Evolutionary conservation across 768 basidiomycete species (phyloP).

Genomic region (Krasilnikovozyma curviuscula): DNA sequence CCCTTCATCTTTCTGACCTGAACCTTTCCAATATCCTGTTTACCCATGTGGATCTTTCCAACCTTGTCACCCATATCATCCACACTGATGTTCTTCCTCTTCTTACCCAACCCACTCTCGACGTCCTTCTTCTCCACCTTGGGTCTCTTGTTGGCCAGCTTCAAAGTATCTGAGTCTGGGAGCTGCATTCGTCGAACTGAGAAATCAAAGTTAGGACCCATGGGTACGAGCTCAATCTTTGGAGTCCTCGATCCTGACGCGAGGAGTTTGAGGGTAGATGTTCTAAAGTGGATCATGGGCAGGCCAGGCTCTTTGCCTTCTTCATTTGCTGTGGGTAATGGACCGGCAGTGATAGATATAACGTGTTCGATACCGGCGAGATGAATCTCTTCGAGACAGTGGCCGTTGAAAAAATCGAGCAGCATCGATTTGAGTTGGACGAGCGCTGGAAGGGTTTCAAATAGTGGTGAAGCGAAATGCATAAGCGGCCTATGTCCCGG

Average conservation of each 20-base stretch:
- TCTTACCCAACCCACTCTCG: conserved; percentile 58
- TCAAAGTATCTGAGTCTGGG: conserved; percentile 60
- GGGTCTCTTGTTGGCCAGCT: conserved; percentile 58
- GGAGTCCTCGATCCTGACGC: conserved; percentile 59
- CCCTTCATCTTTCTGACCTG: conserved; percentile 97
- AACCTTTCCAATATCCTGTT: conserved; percentile 67
- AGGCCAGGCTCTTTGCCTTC: conserved; percentile 27
- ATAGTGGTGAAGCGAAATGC: conserved; percentile 88
- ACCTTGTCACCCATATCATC: conserved; percentile 96
- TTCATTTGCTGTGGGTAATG: conserved; percentile 30
- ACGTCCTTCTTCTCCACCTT: conserved; percentile 77
- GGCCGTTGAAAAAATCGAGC: conserved; percentile 74
- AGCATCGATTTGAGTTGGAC: conserved; percentile 79
- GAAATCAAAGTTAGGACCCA: conserved; percentile 83
- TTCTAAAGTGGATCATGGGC: conserved; percentile 72
- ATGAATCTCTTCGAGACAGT: conserved; percentile 62
- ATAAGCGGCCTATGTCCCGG: conserved; percentile 78
- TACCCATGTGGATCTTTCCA: conserved; percentile 69
- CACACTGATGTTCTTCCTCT: conserved; percentile 82
- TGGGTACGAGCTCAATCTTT: conserved; percentile 58
- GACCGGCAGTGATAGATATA: conserved; percentile 58
- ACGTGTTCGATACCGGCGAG: conserved; percentile 71
- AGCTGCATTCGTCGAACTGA: conserved; percentile 50
- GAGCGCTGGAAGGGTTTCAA: conserved; percentile 84
- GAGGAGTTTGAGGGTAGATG: conserved; percentile 56